phyloP scores from a whole-genome alignment of 768 basidiomycete genomes.

The Phylloporus arenicola region DNA sequence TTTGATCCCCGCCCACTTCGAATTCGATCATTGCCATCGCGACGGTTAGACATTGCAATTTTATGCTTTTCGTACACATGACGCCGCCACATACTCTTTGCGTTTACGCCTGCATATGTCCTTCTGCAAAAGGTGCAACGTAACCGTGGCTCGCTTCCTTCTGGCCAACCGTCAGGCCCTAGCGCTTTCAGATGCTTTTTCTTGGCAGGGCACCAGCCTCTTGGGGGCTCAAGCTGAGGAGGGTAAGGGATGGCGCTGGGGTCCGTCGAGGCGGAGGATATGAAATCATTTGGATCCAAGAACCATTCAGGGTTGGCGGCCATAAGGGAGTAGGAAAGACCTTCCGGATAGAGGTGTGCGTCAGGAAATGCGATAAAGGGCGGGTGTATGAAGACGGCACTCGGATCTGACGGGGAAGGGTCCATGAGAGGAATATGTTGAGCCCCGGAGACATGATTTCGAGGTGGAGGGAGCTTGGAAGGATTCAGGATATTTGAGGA shows the following conservation, averaged over 20 bases:
- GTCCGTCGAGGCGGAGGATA: slow-evolving; percentile 40
- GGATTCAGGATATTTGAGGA: slow-evolving; percentile 16
- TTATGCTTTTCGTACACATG: slow-evolving; percentile 89
- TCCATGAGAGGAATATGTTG: slow-evolving; percentile 56
- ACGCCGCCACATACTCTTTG: slow-evolving; percentile 87
- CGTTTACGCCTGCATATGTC: slow-evolving; percentile 81
- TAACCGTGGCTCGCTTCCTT: slow-evolving; percentile 74
- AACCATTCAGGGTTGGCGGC: slow-evolving; percentile 81
- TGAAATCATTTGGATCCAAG: slow-evolving; percentile 62
- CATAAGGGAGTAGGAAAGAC: slow-evolving; percentile 65
- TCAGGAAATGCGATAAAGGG: slow-evolving; percentile 67
- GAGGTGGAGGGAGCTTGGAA: slow-evolving; percentile 26
- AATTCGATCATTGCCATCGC: slow-evolving; percentile 61
- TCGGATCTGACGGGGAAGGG: slow-evolving; percentile 61
- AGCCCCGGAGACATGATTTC: slow-evolving; percentile 32
- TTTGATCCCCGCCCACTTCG: slow-evolving; percentile 56
- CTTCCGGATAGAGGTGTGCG: slow-evolving; percentile 55
- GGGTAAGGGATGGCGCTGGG: slow-evolving; percentile 64
- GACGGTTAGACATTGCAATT: slow-evolving; percentile 83
- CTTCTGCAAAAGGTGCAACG: slow-evolving; percentile 82
- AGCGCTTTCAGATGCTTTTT: slow-evolving; percentile 72
- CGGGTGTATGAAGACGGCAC: slow-evolving; percentile 65
- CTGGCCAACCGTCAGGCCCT: slow-evolving; percentile 67
- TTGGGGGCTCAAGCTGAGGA: slow-evolving; percentile 70
- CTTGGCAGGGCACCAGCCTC: slow-evolving; percentile 85